These are phyloP conservation scores for Nigrospora oryzae DNA, from an alignment of 2,329 filamentous ascomycete species.

Conservation along the genomic window DNA sequence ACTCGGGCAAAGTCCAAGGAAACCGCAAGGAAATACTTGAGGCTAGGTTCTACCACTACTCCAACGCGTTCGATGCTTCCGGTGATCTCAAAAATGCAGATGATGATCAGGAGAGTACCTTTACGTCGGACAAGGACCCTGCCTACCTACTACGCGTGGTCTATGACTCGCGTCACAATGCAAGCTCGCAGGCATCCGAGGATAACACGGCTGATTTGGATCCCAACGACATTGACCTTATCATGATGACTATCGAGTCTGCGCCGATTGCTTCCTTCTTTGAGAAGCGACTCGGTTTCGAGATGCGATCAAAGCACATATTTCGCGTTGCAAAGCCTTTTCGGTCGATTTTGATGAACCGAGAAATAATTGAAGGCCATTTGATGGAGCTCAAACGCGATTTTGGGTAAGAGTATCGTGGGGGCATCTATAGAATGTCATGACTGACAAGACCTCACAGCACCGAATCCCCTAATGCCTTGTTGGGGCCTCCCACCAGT, in stretches of 20 bases:
- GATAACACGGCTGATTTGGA: neutral
- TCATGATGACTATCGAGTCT: neutral
- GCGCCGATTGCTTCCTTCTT: neutral
- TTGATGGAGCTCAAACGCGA: neutral
- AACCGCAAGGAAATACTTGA: neutral
- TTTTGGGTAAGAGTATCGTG: neutral
- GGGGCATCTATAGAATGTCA: neutral
- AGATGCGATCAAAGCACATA: neutral
- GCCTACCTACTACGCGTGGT: neutral
- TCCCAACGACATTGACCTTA: neutral
- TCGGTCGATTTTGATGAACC: neutral
- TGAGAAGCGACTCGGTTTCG: neutral
- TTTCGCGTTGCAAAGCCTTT: neutral
- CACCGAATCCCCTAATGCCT: neutral
- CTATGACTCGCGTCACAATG: neutral
- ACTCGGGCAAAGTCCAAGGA: neutral
- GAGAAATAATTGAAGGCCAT: neutral
- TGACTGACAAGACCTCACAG: neutral
- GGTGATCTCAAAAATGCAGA: neutral
- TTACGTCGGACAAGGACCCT: neutral
- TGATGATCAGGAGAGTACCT: neutral
- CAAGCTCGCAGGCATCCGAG: neutral
- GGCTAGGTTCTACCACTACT: neutral
- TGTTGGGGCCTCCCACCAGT: neutral
- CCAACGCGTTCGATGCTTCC: neutral